Evolutionary conservation across 2,329 filamentous ascomycete species (phyloP), one percentile per base, ranked within the genome.

Genomic region (Trichoderma lentiforme): DNA sequence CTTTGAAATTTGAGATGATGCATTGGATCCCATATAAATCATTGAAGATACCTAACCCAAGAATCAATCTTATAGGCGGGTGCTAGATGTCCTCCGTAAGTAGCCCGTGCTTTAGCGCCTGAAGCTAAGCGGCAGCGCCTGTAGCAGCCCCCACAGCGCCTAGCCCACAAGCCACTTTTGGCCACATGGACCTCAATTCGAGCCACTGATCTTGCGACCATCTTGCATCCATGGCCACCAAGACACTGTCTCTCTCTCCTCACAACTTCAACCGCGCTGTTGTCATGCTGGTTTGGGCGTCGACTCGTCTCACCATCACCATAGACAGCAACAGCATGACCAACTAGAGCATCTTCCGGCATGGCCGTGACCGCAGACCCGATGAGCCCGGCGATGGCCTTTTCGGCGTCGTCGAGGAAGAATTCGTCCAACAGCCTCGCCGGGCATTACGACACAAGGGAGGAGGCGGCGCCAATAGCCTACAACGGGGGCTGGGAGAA

Each of bases 291-390:
- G 3, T 24, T 21, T 18, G 28, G 57, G 34, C 18, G 21, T 21
- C 32, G 57, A 36, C 14, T 43, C 57, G 39, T 34, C 47, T 30
- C 15, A 28, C 15, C 56, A 32, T 11, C 61, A 39, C 2, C 32
- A 26, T n/a, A 5, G 26, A 9, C 24, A 6, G 14, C 21, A 61
- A 57, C 61, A 69, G 53, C 66, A 69, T 72, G 66, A 36, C 43
- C 15, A 47, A 72, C 18, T 65, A 62, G 47, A 18, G n/a, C 39
- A 7, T 30, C 12, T 69, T 43, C 66, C 43, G 73, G 73, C 15
- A 78, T 78, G 77, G 76, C 76, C 73, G 74, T 73, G 64, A 73
- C 76, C 68, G 71, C 75, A 67, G 74, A 77, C 67, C 66, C 76
- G 58, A 73, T 76, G 73, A 74, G 67, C 73, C 69, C 73, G 28